These are phyloP conservation scores for Pseudogymnoascus sp. DNA, from an alignment of 2,329 filamentous ascomycete species.

Conservation along the genomic window DNA sequence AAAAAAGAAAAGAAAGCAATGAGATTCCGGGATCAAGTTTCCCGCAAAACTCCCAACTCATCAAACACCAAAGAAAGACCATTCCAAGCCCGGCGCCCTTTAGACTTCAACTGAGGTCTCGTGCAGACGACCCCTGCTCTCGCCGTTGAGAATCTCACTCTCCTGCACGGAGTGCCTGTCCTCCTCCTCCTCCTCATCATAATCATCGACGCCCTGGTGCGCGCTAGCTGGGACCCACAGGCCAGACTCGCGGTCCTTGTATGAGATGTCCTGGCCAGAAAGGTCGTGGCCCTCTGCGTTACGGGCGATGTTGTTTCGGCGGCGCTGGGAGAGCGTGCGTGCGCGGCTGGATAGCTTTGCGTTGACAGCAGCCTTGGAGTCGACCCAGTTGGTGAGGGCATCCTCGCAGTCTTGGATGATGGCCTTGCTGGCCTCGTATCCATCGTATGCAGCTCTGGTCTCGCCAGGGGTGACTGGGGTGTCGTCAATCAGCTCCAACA, in stretches of 20 bases:
- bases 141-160: conserved; percentile 47
- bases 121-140: conserved; percentile 48
- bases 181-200: conserved; percentile 59
- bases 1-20: conserved; percentile 4
- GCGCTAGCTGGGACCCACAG: conserved; percentile 69
- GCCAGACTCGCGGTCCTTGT: conserved; percentile 69
- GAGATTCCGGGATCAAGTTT: not conserved
- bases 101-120: conserved; percentile 36
- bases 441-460: conserved; percentile 91
- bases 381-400: conserved; percentile 93
- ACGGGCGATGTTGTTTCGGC: conserved; percentile 62
- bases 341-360: conserved; percentile 82
- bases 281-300: conserved; percentile 71
- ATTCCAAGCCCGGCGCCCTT: conserved; percentile 8
- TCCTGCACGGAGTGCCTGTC: conserved; percentile 47
- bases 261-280: conserved; percentile 69
- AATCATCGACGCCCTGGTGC: conserved; percentile 50
- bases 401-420: conserved; percentile 99
- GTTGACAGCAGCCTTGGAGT: conserved; percentile 77
- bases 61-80: conserved; percentile 7
- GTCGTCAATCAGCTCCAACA: conserved; percentile 94
- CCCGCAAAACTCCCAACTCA: conserved; percentile 10
- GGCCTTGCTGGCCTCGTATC: conserved; percentile 95
- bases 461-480: conserved; percentile 95
- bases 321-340: conserved; percentile 78